A percentile compares a stretch with the other conserved stretches of the same genome.
phyloP scores from a whole-genome alignment of 768 basidiomycete species.

The Rubroboletus pulcherrimus region DNA sequence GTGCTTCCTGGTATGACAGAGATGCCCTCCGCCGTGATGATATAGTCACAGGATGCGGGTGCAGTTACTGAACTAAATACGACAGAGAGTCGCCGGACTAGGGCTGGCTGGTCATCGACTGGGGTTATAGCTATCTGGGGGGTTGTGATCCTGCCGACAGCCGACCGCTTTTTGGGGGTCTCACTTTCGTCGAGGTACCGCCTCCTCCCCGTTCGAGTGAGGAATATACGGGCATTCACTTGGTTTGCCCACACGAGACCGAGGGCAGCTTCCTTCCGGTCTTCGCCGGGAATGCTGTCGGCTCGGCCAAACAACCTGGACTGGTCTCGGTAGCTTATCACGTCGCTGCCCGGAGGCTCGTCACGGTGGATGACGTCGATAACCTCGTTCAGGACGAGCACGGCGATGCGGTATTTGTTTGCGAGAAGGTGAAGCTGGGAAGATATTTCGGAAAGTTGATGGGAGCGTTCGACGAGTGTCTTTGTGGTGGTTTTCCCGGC shows the following conservation, averaged over 20 bases:
- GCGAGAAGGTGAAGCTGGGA: conserved; percentile 70
- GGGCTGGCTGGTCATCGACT: conserved; percentile 40
- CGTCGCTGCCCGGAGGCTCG: conserved; percentile 11
- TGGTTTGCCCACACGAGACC: conserved; percentile 95
- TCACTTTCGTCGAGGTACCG: conserved; percentile 45
- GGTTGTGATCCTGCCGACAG: conserved; percentile 5
- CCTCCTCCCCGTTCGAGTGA: conserved; percentile 71
- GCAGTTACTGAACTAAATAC: conserved; percentile 68
- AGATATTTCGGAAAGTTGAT: conserved; percentile 64
- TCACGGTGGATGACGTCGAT: conserved; percentile 63
- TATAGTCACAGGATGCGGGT: conserved; percentile 67
- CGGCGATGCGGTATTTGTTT: conserved; percentile 55
- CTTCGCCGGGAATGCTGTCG: conserved; percentile 53
- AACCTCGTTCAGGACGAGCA: conserved; percentile 89
- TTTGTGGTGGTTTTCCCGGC: conserved; percentile 53
- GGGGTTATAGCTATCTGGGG: conserved; percentile 6
- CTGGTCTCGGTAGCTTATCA: conserved; percentile 65
- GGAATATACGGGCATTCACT: conserved; percentile 80
- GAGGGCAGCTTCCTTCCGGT: conserved; percentile 73
- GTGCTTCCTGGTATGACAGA: conserved; percentile 27
- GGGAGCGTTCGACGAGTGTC: conserved; percentile 70
- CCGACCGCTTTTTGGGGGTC: conserved; percentile 24
- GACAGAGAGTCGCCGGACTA: conserved; percentile 70
- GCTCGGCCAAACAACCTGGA: conserved; percentile 72
- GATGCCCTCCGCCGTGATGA: conserved; percentile 64